Evolutionary conservation across 257 asterid genomes (phyloP), one percentile per base, ranked within the genome.

Genomic region (Solanum bulbocastanum): DNA sequence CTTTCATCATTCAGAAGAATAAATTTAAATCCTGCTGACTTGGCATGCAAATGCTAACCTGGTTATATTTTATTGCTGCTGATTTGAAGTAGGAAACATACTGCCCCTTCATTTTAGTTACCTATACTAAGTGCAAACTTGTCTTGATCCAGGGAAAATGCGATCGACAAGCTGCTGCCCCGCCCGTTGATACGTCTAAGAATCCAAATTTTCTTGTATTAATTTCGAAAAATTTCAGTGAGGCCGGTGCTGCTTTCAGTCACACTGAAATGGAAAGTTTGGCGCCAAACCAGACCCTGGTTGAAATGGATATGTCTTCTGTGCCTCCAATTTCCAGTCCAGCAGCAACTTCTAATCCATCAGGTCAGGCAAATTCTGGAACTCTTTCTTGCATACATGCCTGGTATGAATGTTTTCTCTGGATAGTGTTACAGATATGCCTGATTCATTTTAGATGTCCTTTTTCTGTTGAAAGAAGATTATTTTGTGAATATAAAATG

Each of bases 131-230:
- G 71, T 69, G 68, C 9, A 8, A 23, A 60, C 33, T 40, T 86
- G 35, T 79, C 82, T 89, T 89, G 85, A 83, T 89, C 86, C 76
- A 97, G 99, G 99, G 94, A 87, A 97, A 97, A 90, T 89, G 91
- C 84, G 92, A 93, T 91, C 94, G 94, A 42, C 93, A 94, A 90
- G 94, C 92, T 87, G 91, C 94, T 69, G 98, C 95, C 88, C 93
- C 90, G 12, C 90, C 94, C 62, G 90, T 93, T 74, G 99, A 97
- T 87, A 93, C 81, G 86, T 88, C 85, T 60, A 95, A 95, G 92
- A 96, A 96, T 89, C 98, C 98, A 79, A 91, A 95, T 89, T 95
- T 93, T 92, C 98, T 96, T 90, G 95, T 96, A 87, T 96, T 96
- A 86, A 93, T 97, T 87, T 93, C 99, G 73, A 99, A 96, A 85